Percentiles rank a stretch among this genome's conserved stretches.
Evolutionary conservation across 345 rosid species (phyloP).

Genomic region (Cardamine occulta): DNA sequence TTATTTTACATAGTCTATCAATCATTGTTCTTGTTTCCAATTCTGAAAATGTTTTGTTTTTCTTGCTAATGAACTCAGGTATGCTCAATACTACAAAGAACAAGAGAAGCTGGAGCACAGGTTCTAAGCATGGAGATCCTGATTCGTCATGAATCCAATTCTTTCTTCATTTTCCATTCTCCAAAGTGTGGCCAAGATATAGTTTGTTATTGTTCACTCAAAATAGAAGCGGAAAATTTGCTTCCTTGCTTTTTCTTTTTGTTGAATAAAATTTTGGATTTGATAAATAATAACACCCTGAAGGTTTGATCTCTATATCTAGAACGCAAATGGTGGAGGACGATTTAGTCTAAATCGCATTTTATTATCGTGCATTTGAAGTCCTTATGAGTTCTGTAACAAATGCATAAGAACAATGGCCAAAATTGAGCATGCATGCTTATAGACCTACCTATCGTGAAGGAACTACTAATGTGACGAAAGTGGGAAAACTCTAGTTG

Average conservation of each 20-base stretch:
- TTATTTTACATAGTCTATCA: background rate
- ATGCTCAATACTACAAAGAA: constrained; percentile 43
- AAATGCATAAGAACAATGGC: background rate
- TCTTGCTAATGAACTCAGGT: constrained; percentile 24
- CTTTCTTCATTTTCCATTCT: constrained; percentile 14
- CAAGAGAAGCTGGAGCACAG: constrained; percentile 42
- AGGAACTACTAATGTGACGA: background rate
- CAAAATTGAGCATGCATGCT: constrained; percentile 16
- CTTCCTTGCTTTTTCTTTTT: constrained; percentile 23
- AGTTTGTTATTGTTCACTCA: background rate
- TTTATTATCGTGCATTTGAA: background rate
- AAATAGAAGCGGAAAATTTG: constrained; percentile 23
- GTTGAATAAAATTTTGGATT: constrained; percentile 25
- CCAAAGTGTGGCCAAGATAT: background rate
- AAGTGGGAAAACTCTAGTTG: constrained; percentile 12
- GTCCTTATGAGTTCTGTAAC: background rate
- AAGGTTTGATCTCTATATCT: background rate
- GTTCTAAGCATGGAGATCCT: constrained; percentile 25
- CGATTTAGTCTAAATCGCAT: background rate
- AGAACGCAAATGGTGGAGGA: background rate
- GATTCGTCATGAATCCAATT: constrained; percentile 18
- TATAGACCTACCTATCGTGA: background rate
- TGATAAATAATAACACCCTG: background rate
- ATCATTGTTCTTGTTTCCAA: background rate
- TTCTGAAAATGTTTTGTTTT: background rate